A percentile compares a stretch with the other conserved stretches of the same genome.
Conservation (phyloP, 768 basidiomycete genomes). For the Chalciporus chontae region DNA sequence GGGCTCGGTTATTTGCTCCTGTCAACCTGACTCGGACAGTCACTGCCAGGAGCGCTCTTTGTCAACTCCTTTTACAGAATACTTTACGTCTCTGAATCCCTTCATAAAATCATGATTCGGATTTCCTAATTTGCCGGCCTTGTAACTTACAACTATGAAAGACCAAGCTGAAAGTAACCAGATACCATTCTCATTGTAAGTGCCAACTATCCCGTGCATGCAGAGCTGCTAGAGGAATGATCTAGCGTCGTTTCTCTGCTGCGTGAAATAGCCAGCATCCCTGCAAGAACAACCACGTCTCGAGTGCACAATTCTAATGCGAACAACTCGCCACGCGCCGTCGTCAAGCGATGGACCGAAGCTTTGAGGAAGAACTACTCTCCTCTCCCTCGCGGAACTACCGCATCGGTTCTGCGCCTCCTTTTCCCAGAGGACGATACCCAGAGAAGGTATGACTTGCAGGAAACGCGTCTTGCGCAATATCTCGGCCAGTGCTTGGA, state of each 20-base stretch:
- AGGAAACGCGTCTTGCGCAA: constrained; percentile 57
- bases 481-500: constrained; percentile 50
- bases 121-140: no score
- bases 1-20: no score
- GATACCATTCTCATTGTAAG: constrained; percentile 46
- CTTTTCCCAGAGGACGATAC: constrained; percentile 85
- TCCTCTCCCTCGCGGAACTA: constrained; percentile 51
- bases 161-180: constrained; percentile 8
- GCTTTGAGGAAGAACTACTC: constrained; percentile 39
- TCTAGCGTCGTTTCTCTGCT: constrained; percentile 49
- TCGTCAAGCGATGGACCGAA: constrained; percentile 44
- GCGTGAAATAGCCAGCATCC: constrained; percentile 39
- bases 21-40: no score
- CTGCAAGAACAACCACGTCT: constrained; percentile 18
- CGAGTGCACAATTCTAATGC: constrained; percentile 5
- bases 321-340: constrained; percentile 35
- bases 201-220: constrained; percentile 1
- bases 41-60: no score
- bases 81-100: not conserved
- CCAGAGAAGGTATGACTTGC: constrained; percentile 66
- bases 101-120: not conserved
- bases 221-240: constrained; percentile 2
- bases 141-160: constrained; percentile 10
- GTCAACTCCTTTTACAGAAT: no score
- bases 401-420: constrained; percentile 61